Conservation (phyloP, 805 yeast species). For the Spathaspora hagerdaliae region DNA sequence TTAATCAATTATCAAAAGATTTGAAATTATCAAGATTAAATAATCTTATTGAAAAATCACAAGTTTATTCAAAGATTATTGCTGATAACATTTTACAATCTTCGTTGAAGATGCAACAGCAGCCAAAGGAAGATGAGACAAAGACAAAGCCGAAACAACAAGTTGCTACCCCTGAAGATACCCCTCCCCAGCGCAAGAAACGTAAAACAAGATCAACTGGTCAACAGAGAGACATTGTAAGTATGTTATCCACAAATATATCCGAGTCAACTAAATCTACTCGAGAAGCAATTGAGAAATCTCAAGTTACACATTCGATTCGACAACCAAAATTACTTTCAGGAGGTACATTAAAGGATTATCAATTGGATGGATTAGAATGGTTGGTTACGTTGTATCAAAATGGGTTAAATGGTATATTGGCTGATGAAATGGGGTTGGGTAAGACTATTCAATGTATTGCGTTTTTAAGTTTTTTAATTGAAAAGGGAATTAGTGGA, state of each 20-base stretch:
- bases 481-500: conserved; percentile 74
- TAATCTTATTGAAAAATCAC: conserved; percentile 79
- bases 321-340: conserved; percentile 28
- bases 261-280: conserved; percentile 16
- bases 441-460: conserved; percentile 93
- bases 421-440: conserved; percentile 97
- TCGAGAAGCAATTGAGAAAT: conserved; percentile 20
- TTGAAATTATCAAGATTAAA: conserved; percentile 63
- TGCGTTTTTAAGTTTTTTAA: conserved; percentile 67
- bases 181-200: conserved; percentile 19
- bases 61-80: conserved; percentile 80
- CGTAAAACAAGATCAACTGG: conserved; percentile 8
- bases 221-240: conserved; percentile 12
- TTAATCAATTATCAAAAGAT: conserved; percentile 46
- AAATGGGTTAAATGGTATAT: conserved; percentile 90
- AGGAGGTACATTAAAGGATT: conserved; percentile 65
- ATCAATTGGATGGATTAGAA: conserved; percentile 85
- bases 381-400: conserved; percentile 88
- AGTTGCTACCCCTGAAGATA: conserved; percentile 10
- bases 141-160: background rate
- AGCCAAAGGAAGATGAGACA: too few species aligned
- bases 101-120: conserved; percentile 21
- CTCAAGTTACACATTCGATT: conserved; percentile 12
- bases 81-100: conserved; percentile 68
- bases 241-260: conserved; percentile 15